Evolutionary conservation across 2,329 filamentous ascomycete genomes (phyloP), one percentile per base, ranked within the genome.

Genomic region (Sporothrix phasma): DNA sequence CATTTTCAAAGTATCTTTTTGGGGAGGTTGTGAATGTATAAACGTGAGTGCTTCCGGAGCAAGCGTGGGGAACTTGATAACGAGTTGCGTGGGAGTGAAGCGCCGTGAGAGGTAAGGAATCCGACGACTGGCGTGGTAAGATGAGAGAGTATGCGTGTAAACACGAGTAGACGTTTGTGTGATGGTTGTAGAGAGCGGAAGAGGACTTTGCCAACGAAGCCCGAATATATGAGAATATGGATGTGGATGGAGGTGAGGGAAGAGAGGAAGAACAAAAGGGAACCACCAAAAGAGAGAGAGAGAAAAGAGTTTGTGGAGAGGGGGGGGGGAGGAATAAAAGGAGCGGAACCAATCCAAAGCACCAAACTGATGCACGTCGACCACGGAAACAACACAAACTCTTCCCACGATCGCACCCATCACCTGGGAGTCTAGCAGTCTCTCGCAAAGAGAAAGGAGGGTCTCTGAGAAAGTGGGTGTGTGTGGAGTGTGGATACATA

Each of bases 141-240:
- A 19, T 17, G 2, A n/a, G 15, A 43, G 17, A 43, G 41, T 19
- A 15, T 43, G 41, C 41, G 41, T 43, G 41, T n/a, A 43, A 43
- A 43, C 41, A 43, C 41, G 41, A 7, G 15, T 43, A 17, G 15
- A 37, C 7, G 22, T 29, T 43, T 43, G 47, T 56, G 15, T 56
- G 39, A 11, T 54, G 6, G 3, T 34, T 24, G 22, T 65, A 67
- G 69, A 63, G 67, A 56, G 65, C 67, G 70, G 69, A 68, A 60
- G 22, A 65, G 76, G 79, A 81, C 80, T 82, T 78, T 82, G 80
- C 80, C 80, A 82, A 82, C 80, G 80, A 82, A 82, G 80, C 72
- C 76, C 73, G 65, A 39, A 67, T 63, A 26, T 62, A 13, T 43
- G 37, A 24, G 65, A 64, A 65, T 41, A 64, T 56, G 51, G 34